These are phyloP conservation scores for Coffea humblotiana DNA, from an alignment of 305 asterid species.

Conservation along the genomic window DNA sequence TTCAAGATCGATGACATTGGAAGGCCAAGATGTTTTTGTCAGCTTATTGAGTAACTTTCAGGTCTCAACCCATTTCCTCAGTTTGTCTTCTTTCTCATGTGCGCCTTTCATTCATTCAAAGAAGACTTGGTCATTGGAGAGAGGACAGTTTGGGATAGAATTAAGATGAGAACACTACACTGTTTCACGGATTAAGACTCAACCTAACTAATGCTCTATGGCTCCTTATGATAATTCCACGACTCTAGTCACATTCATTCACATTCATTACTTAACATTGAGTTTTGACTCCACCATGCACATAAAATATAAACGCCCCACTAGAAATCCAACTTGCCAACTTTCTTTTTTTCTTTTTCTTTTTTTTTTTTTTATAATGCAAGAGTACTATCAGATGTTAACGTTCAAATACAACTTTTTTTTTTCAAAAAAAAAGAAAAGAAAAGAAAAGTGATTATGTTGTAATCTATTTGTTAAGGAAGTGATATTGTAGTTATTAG, in stretches of 20 bases:
- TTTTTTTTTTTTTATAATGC: too few relatives aligned
- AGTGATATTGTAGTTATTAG: constrained; percentile 17
- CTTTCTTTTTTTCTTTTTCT: not conserved
- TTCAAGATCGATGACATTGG: not conserved
- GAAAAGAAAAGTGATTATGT: not conserved
- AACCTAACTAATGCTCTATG: constrained; percentile 9
- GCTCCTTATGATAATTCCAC: constrained; percentile 13
- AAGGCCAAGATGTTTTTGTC: not conserved
- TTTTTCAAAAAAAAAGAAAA: not conserved
- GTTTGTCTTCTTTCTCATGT: not conserved
- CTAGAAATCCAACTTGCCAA: constrained; percentile 15
- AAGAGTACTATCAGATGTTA: not conserved
- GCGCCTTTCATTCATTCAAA: not conserved
- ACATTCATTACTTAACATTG: constrained; percentile 9
- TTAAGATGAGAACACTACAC: constrained; percentile 1
- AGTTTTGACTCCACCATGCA: constrained; percentile 29
- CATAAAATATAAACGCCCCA: constrained; percentile 20
- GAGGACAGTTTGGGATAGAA: constrained; percentile 1
- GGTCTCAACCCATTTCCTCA: constrained; percentile 7
- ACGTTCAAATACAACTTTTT: not conserved
- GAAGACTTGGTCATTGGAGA: constrained; percentile 33
- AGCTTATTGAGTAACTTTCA: not conserved
- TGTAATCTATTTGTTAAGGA: constrained; percentile 28
- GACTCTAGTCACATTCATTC: constrained; percentile 8
- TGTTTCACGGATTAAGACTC: constrained; percentile 19